Evolutionary conservation across 495 filamentous ascomycete species (phyloP).

Genomic region (Cercophora newfieldiana): DNA sequence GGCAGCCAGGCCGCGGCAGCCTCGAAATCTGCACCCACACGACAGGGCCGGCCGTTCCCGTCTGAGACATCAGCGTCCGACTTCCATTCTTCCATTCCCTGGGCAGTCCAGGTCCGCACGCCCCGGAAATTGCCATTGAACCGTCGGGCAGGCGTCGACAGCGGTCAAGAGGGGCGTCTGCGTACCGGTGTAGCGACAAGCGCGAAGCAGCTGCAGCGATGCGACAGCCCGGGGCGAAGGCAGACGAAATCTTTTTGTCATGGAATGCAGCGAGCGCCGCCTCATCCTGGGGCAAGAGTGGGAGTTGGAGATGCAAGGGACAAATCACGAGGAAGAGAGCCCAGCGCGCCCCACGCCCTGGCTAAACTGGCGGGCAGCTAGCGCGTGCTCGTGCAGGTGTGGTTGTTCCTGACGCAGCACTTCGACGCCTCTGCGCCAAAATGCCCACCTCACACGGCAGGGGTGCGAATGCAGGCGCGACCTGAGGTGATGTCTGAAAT

Average conservation of each 20-base stretch:
- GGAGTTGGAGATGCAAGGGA: slow-evolving; percentile 36
- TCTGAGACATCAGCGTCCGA: slow-evolving; percentile 11
- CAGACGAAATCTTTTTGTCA: slow-evolving; percentile 38
- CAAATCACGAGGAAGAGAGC: slow-evolving; percentile 36
- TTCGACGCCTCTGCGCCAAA: background rate
- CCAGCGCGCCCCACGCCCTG: slow-evolving; percentile 32
- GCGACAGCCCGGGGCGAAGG: slow-evolving; percentile 9
- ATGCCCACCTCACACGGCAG: background rate
- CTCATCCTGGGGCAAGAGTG: slow-evolving; percentile 32
- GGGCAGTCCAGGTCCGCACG: background rate
- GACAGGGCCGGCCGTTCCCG: slow-evolving; percentile 12
- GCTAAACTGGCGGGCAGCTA: slow-evolving; percentile 21
- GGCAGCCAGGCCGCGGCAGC: background rate
- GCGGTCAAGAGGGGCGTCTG: background rate
- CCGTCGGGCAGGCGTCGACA: background rate
- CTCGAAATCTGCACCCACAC: background rate
- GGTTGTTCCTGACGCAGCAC: slow-evolving; percentile 27
- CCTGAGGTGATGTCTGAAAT: background rate
- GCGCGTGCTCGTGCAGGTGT: slow-evolving; percentile 22
- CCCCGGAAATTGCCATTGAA: background rate
- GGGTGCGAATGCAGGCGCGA: background rate
- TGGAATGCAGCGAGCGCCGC: slow-evolving; percentile 30
- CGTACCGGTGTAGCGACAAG: background rate
- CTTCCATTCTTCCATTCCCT: background rate
- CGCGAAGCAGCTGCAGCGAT: background rate